Evolutionary conservation across 176 grass and related monocot species (phyloP), one percentile per base, ranked within the genome.

Genomic region (Musa schizocarpa): DNA sequence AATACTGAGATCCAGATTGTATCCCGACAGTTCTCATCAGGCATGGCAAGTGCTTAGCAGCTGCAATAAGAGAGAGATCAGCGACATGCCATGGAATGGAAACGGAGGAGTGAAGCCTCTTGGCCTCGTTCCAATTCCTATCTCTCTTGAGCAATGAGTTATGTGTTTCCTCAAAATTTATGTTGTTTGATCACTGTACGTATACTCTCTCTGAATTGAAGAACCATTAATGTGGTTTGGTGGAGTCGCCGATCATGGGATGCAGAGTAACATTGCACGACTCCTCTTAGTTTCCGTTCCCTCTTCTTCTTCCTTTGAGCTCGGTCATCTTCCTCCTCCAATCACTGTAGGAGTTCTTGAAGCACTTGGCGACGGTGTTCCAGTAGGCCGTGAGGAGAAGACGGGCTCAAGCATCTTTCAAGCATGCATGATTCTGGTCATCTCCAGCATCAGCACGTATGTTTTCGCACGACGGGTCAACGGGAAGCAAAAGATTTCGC

Each of bases 161-260:
- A 24, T 24, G 29, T 29, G 29, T 29, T 29, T 29, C 29, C 29
- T 29, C 29, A 29, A 29, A 29, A 29, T 29, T 29, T 29, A 24
- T 24, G 29, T 29, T 29, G 29, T 29, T 29, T 29, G 29, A 29
- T 29, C 29, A 3, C 7, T 59, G 56, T 19, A 17, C 56, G 17
- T 17, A 17, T 59, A 59, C 56, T 19, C 16, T 59, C 21, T 10
- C 26, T 65, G 78, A 88, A 88, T 88, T 88, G 81, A 92, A 88
- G 86, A 76, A 78, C 83, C 83, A 86, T 92, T 14, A 88, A 92
- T 92, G 89, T 16, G 71, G 86, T 88, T 86, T 84, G 83, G 89
- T 88, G 89, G 81, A 80, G 63, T 80, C 78, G 77, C 70, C 83
- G 80, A 75, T 73, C 24, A 1, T 1, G 24, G 24, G 24, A 24